These are phyloP conservation scores for Cordyceps sp. DNA, from an alignment of 2,329 filamentous ascomycete species.

Conservation along the genomic window DNA sequence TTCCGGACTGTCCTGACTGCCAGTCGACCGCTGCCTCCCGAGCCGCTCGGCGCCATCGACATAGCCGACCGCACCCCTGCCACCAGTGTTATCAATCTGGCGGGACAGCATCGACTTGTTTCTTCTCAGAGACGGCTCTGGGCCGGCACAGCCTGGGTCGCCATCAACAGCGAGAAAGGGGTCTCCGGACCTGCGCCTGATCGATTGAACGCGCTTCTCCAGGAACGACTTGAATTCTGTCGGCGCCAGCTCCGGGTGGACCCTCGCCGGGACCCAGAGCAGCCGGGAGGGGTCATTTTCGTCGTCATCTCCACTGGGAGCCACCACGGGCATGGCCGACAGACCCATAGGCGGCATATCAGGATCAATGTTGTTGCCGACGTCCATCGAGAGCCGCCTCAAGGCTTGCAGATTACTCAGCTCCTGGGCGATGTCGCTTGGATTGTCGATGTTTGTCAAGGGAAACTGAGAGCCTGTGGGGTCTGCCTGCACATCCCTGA, in stretches of 20 bases:
- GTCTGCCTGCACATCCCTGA: constrained; percentile 38
- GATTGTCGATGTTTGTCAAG: constrained; percentile 77
- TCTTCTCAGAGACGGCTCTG: constrained; percentile 49
- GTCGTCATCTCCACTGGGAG: constrained; percentile 57
- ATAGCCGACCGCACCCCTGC: constrained; percentile 44
- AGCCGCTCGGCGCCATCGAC: constrained; percentile 71
- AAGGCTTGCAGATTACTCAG: constrained; percentile 83
- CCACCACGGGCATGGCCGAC: constrained; percentile 55
- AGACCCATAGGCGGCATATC: constrained; percentile 56
- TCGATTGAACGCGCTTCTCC: constrained; percentile 81
- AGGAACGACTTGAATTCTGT: constrained; percentile 95
- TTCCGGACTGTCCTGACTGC: constrained; percentile 32
- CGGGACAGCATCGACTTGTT: constrained; percentile 94
- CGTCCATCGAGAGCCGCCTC: constrained; percentile 88
- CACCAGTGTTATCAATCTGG: constrained; percentile 63
- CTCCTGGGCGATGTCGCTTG: constrained; percentile 80
- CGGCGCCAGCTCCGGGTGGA: constrained; percentile 88
- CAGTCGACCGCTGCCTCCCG: constrained; percentile 53
- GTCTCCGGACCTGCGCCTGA: constrained; percentile 68
- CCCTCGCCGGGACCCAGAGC: constrained; percentile 87
- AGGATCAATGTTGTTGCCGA: constrained; percentile 53
- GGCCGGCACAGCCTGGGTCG: constrained; percentile 33
- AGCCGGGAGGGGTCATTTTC: constrained; percentile 78
- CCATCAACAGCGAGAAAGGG: constrained; percentile 42
- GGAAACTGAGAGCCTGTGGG: constrained; percentile 54